Percentiles rank a stretch among this genome's conserved stretches.
Evolutionary conservation across 2,329 filamentous ascomycete species (phyloP).

Genomic region (Huntiella moniliformis): DNA sequence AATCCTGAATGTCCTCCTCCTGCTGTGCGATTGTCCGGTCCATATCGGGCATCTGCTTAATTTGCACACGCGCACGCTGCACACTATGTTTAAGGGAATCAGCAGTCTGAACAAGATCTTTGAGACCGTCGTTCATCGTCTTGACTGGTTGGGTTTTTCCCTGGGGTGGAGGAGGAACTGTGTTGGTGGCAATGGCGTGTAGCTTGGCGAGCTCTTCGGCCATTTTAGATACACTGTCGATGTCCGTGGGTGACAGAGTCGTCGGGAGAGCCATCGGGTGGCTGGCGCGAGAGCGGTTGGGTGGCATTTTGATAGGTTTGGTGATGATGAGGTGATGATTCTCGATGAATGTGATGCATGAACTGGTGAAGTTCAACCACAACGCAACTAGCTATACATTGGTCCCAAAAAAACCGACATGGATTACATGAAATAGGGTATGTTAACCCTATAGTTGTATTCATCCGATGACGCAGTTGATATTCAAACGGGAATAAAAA

Average conservation of each 20-base stretch:
- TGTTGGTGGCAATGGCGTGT: constrained; percentile 24
- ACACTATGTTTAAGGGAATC: constrained; percentile 69
- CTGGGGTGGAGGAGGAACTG: not conserved
- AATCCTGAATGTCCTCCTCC: constrained; percentile 45
- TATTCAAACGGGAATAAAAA: no score
- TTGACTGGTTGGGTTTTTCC: not conserved
- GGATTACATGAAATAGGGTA: no score
- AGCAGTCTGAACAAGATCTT: constrained; percentile 63
- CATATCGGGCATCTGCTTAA: constrained; percentile 52
- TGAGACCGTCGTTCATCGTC: constrained; percentile 24
- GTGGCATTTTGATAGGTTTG: no score
- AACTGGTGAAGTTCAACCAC: no score
- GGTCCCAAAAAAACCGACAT: no score
- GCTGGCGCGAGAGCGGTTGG: not conserved
- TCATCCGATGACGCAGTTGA: no score
- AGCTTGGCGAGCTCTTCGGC: constrained; percentile 65
- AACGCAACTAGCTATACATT: no score
- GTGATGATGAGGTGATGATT: no score
- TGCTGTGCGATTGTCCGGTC: constrained; percentile 48
- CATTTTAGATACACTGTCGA: constrained; percentile 40
- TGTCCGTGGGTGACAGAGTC: constrained; percentile 59
- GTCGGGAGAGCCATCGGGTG: constrained; percentile 33
- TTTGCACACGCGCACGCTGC: constrained; percentile 51
- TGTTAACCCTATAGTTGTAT: no score
- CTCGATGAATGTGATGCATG: no score